Percentiles rank a stretch among this genome's conserved stretches.
Evolutionary conservation across 331 rosid species (phyloP).

Genomic region (Quercus tomentella): DNA sequence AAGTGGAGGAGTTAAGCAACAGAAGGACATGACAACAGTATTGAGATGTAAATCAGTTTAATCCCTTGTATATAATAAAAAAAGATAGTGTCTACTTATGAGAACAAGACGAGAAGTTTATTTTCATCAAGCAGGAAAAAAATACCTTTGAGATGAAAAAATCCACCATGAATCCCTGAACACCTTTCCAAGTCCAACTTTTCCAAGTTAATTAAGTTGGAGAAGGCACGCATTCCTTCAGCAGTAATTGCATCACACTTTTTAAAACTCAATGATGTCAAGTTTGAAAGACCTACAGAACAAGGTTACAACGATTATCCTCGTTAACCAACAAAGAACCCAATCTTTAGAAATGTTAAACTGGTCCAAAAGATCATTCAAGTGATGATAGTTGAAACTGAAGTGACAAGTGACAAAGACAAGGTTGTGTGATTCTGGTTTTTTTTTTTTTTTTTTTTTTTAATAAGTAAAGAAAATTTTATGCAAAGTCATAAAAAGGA

Average conservation of each 20-base stretch:
- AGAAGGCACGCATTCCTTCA: constrained; percentile 62
- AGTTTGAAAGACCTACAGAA: constrained; percentile 50
- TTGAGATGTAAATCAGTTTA: too few species aligned
- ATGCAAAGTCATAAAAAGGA: too few species aligned
- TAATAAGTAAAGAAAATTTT: too few species aligned
- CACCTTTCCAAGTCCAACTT: constrained; percentile 78
- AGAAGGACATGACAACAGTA: too few species aligned
- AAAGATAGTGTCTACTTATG: background rate
- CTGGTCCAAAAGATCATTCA: too few species aligned
- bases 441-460: too few species aligned
- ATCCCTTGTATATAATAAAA: too few species aligned
- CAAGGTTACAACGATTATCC: constrained; percentile 10
- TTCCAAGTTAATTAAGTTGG: constrained; percentile 60
- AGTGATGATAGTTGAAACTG: too few species aligned
- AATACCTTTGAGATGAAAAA: constrained; percentile 67
- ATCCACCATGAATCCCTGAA: constrained; percentile 63
- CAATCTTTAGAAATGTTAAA: too few species aligned
- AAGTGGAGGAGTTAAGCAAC: too few species aligned
- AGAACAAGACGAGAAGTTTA: constrained; percentile 5
- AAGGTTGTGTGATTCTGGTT: too few species aligned
- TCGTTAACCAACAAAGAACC: constrained; percentile 2
- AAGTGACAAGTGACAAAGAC: too few species aligned
- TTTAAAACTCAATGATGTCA: constrained; percentile 64
- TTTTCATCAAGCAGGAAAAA: constrained; percentile 10
- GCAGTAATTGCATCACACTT: constrained; percentile 48